Base-by-base conservation (phyloP, 805 yeast species). In the Sugiyamaella lignohabitans region DNA sequence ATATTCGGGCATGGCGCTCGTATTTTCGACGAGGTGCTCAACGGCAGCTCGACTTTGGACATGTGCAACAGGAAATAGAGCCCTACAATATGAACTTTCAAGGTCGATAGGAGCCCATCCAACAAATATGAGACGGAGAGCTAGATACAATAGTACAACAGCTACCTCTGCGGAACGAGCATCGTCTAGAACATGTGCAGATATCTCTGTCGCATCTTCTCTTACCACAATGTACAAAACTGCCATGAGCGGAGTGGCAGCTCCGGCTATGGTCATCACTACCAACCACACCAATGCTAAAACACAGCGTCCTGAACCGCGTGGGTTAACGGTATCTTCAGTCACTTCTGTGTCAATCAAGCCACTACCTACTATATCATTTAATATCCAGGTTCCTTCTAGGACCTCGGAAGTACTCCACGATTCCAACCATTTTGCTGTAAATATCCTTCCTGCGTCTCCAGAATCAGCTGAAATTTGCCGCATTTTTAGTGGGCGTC, bases 301-400 rank as follows among this genome's bases (percentile, higher is more conserved):
- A 16, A n/a, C 17, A 36, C 40, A 14, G 36, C 23, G 49, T 72
- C 34, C 83, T 22, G 64, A 59, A 36, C 56, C 62, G 1, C 61
- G 67, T 2, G 97, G 97, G 0, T 78, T 86, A 71, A 87, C 97
- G 0, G 69, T 91, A 1, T 84, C 96, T 2, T 87, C 96, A 1
- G 86, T 88, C 38, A 78, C 87, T 10, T 88, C 97, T 1, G 67
- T 91, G 11, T 80, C 95, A 0, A 75, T 88, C 23, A 70, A 74
- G 41, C 96, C 96, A 0, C 71, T 71, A 11, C 94, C 96, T 1
- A 65, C 89, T 45, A 59, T 91, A 1, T 93, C 87, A 57, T 89
- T 91, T 69, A 91, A 91, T 61, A 68, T 91, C 34, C 95, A 86
- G 63, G 68, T 80, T 11, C 98, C 98, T 0, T 86, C 96, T 3